Percentiles rank a stretch among this genome's conserved stretches.
These are phyloP conservation scores for Colletotrichum cuscutae DNA, from an alignment of 2,329 filamentous ascomycete species.

Conservation along the genomic window DNA sequence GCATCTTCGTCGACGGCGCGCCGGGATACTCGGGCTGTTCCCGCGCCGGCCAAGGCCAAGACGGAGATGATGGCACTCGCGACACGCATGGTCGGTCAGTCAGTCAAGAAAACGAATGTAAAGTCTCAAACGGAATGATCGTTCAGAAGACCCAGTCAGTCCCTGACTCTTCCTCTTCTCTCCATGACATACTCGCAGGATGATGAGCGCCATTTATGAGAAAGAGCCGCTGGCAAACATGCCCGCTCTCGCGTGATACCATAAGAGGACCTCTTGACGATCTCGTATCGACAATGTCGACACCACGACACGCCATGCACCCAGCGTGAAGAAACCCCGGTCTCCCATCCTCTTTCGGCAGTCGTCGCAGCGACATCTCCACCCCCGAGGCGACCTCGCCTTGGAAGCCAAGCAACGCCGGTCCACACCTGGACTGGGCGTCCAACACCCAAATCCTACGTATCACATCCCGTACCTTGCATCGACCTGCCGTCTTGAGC, in stretches of 20 bases:
- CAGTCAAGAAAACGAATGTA: neutral
- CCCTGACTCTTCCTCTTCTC: neutral
- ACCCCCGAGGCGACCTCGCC: constrained; percentile 22
- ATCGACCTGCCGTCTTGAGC: constrained; percentile 31
- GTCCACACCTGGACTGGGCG: neutral
- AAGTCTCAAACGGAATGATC: neutral
- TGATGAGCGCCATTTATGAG: neutral
- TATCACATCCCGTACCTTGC: neutral
- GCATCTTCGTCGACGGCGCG: constrained; percentile 14
- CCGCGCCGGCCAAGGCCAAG: constrained; percentile 26
- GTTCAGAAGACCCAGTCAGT: neutral
- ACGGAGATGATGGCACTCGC: constrained; percentile 20
- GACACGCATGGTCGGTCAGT: constrained; percentile 17
- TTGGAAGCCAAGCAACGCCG: constrained; percentile 15
- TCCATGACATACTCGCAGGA: neutral
- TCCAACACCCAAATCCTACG: neutral
- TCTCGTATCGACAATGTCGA: constrained; percentile 18
- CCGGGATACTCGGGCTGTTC: constrained; percentile 11
- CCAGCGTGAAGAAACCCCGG: neutral
- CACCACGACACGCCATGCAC: neutral
- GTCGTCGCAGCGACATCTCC: constrained; percentile 13
- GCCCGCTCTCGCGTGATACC: constrained; percentile 7
- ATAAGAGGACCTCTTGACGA: constrained; percentile 6
- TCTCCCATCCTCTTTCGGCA: constrained; percentile 21
- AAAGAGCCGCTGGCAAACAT: neutral